Conservation (phyloP, 352 stramenopile genomes). For the Globisporangium abappressorium region DNA sequence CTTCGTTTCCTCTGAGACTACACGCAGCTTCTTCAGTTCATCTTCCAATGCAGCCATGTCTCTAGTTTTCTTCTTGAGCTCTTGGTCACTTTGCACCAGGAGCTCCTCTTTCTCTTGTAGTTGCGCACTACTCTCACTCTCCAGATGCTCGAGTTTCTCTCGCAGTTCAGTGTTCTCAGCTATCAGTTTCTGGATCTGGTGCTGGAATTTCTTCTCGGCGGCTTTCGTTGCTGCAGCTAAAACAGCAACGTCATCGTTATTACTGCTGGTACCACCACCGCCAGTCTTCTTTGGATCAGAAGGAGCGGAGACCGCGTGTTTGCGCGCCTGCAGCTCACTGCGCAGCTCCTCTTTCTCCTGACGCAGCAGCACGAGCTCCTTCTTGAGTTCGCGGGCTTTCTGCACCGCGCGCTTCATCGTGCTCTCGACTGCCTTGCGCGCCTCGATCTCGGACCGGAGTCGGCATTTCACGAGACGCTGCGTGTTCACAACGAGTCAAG, state of each 20-base stretch:
- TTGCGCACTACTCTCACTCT: constrained; percentile 34
- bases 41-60: constrained; percentile 23
- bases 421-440: constrained; percentile 61
- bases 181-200: constrained; percentile 30
- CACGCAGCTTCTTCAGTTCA: constrained; percentile 35
- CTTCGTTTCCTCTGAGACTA: constrained; percentile 23
- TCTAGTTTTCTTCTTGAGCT: constrained; percentile 22
- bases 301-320: constrained; percentile 8
- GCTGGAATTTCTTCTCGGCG: constrained; percentile 32
- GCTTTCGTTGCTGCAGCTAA: constrained; percentile 22
- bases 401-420: constrained; percentile 77
- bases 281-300: constrained; percentile 12
- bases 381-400: constrained; percentile 71
- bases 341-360: constrained; percentile 69
- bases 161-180: constrained; percentile 18
- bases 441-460: constrained; percentile 68
- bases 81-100: constrained; percentile 20
- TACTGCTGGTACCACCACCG: neutral
- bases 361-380: constrained; percentile 67
- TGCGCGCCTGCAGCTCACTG: constrained; percentile 21
- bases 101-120: constrained; percentile 20
- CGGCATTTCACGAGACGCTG: constrained; percentile 78
- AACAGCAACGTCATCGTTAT: constrained; percentile 3
- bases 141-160: constrained; percentile 18
- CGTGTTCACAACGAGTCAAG: neutral